Conservation (phyloP, 768 basidiomycete species). For the Phanerodontia chrysosporium region DNA sequence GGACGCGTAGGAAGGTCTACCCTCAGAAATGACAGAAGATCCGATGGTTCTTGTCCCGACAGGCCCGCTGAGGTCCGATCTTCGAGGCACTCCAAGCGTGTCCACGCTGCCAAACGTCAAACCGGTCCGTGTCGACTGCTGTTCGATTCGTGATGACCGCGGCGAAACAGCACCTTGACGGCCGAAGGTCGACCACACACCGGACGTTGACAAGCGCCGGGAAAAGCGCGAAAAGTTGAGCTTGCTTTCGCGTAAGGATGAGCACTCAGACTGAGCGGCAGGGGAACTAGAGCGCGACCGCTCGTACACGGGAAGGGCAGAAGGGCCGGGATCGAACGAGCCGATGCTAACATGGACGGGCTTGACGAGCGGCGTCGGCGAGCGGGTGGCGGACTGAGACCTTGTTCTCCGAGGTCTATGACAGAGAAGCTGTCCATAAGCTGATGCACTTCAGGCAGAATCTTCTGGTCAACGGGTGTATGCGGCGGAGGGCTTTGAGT, state of each 20-base stretch:
- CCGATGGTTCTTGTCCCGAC: neutral
- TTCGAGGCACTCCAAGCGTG: constrained; percentile 5
- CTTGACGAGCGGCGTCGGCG: neutral
- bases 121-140: neutral
- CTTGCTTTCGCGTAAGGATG: neutral
- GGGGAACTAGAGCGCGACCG: constrained; percentile 1
- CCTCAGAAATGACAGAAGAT: neutral
- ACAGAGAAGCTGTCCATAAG: constrained; percentile 11
- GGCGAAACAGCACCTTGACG: neutral
- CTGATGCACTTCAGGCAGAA: constrained; percentile 8
- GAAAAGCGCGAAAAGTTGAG: constrained; percentile 6
- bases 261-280: neutral
- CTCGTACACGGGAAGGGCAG: neutral
- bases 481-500: neutral
- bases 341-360: neutral
- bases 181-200: constrained; percentile 11
- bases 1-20: constrained; percentile 1
- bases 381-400: constrained; percentile 9
- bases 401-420: neutral
- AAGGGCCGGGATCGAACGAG: neutral
- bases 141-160: neutral
- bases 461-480: constrained; percentile 5
- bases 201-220: neutral
- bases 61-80: neutral
- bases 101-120: constrained; percentile 8